Base-by-base conservation (phyloP, 768 basidiomycete genomes). In the Rhizopogon salebrosus region DNA sequence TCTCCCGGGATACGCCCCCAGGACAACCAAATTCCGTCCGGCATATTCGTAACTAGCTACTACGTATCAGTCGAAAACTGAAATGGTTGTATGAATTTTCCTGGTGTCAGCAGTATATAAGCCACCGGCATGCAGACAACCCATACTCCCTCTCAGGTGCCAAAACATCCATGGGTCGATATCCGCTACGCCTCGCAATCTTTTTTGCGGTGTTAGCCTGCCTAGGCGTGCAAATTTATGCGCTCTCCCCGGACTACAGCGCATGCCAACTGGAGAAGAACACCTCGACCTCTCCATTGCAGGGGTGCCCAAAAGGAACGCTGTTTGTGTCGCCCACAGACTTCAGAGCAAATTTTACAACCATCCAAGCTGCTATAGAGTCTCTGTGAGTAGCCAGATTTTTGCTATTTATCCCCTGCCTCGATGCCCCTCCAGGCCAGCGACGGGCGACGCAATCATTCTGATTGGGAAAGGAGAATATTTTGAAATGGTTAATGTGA, bases 241-340 rank as follows among this genome's bases (percentile, higher is more conserved):
- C 72, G 2, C 65, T 80, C 27, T 82, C 81, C 2, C 75, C 76
- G 1, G 40, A 58, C 13, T 78, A 75, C 54, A 56, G 76, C 20
- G 51, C 68, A 9, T 82, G 82, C 57, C 82, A 83, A 57, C 54
- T 75, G 5, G 70, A 78, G 58, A 80, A 82, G 50, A 66, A 76
- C 1, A 38, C 45, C 1, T 56, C 62, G 0, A 43, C 60, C 0
- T 76, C 76, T 6, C 78, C 81, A 18, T 64, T 82, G 7, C 38
- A 53, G 2, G 79, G 77, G 4, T 84, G 82, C 60, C 80, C 80
- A 1, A 34, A 54, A 22, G 79, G 77, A 5, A 56, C 62, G 3
- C 27, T 70, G 9, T 70, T 60, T 42, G 70, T 69, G 22, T 70
- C 68, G 6, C 63, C 62, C 50, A 69, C 59, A 16, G 68, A 70